These are phyloP conservation scores for Cladosporium austrohemisphaericum DNA, from an alignment of 2,329 filamentous ascomycete genomes.

Conservation along the genomic window DNA sequence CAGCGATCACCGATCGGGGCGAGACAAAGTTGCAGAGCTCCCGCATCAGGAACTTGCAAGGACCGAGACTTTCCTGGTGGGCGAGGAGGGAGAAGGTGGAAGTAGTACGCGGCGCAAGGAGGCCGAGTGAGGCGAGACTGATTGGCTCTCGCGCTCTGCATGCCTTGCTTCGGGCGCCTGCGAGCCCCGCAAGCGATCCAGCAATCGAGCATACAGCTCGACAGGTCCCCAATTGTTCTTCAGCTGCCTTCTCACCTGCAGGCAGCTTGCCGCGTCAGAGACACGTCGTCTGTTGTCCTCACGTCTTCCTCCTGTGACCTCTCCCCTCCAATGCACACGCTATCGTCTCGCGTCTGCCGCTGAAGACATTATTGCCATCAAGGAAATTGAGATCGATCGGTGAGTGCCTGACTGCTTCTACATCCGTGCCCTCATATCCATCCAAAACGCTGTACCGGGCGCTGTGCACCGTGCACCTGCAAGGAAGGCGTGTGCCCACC, in stretches of 20 bases:
- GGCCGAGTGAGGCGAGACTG: neutral
- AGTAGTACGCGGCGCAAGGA: too few species aligned
- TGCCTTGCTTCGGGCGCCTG: too few species aligned
- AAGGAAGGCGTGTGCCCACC: too few species aligned
- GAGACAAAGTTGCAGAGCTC: neutral
- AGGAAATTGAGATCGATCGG: neutral
- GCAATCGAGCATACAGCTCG: too few species aligned
- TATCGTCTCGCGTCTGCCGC: neutral
- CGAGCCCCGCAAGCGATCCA: too few species aligned
- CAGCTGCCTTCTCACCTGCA: neutral
- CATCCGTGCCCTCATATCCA: too few species aligned
- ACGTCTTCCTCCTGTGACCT: neutral
- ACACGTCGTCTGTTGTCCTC: neutral
- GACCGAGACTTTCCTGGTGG: too few species aligned
- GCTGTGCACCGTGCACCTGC: too few species aligned
- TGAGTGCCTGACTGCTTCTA: too few species aligned
- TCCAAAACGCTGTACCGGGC: too few species aligned
- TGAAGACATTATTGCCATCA: neutral
- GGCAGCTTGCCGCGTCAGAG: neutral
- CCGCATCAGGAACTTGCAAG: neutral
- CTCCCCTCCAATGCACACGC: neutral
- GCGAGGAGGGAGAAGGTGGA: too few species aligned
- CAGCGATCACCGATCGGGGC: neutral
- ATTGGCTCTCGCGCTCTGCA: neutral
- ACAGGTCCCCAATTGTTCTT: too few species aligned